Evolutionary conservation across 371 early-diverging fungal genomes (phyloP).

Genomic region (Rhizopus delemar): DNA sequence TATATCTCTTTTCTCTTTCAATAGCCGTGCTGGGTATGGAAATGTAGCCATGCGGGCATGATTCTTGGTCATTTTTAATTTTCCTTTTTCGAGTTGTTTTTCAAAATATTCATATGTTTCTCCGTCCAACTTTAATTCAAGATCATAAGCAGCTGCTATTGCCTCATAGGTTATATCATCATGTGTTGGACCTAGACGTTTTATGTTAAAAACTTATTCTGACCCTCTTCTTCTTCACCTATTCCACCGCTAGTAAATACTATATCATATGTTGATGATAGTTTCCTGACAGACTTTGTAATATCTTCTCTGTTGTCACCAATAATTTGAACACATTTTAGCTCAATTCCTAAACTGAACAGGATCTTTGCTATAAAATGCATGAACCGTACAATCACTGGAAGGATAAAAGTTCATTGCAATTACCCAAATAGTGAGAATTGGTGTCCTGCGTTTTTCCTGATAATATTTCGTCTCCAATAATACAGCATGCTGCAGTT

Average conservation of each 20-base stretch:
- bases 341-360: constrained; percentile 59
- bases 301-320: constrained; percentile 55
- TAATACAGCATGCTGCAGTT: constrained; percentile 44
- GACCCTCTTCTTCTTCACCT: constrained; percentile 19
- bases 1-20: constrained; percentile 41
- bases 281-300: constrained; percentile 37
- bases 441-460: constrained; percentile 75
- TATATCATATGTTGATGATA: constrained; percentile 50
- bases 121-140: constrained; percentile 47
- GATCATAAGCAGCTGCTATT: constrained; percentile 63
- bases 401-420: background rate
- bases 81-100: constrained; percentile 17
- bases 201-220: background rate
- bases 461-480: constrained; percentile 72
- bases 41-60: constrained; percentile 64
- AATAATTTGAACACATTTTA: constrained; percentile 59
- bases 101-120: constrained; percentile 56
- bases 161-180: constrained; percentile 73
- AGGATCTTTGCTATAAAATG: constrained; percentile 45
- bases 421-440: constrained; percentile 54
- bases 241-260: constrained; percentile 77
- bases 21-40: constrained; percentile 42
- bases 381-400: background rate
- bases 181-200: constrained; percentile 57
- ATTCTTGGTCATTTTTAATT: constrained; percentile 14